Conservation (phyloP, 352 stramenopile species). For the Globisporangium barbulae region DNA sequence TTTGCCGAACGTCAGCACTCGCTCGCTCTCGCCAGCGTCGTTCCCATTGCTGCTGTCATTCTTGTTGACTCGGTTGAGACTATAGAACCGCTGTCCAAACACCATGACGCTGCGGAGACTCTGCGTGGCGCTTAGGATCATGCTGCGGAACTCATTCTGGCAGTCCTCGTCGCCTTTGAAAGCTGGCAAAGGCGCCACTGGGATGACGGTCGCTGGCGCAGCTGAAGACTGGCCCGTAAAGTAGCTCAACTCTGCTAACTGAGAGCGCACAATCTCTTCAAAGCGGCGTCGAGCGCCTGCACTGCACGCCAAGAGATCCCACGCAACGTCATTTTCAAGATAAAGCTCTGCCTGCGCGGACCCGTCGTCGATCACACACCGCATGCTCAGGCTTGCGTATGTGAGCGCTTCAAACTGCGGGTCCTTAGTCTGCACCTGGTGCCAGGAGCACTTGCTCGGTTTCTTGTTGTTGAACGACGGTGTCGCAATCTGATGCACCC, state of each 20-base stretch:
- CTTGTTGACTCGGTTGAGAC: conserved; percentile 2
- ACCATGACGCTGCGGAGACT: conserved; percentile 18
- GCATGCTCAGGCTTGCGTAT: conserved; percentile 40
- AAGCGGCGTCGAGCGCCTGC: conserved; percentile 38
- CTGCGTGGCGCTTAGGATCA: neutral
- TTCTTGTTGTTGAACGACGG: conserved; percentile 1
- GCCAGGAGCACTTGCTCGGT: conserved; percentile 22
- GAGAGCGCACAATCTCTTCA: conserved; percentile 37
- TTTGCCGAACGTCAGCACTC: conserved; percentile 63
- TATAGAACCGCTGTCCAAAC: conserved; percentile 68
- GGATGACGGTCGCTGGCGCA: neutral
- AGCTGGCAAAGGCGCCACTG: conserved; percentile 21
- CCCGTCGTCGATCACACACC: conserved; percentile 75
- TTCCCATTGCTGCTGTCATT: neutral
- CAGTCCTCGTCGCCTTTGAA: neutral
- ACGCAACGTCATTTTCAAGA: conserved; percentile 61
- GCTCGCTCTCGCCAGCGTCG: conserved; percentile 12
- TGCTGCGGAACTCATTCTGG: neutral
- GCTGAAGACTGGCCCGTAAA: conserved; percentile 35
- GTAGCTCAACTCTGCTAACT: conserved; percentile 51
- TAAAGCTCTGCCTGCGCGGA: conserved; percentile 76
- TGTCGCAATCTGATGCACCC: conserved; percentile 26
- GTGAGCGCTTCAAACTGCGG: conserved; percentile 34
- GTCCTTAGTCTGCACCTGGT: conserved; percentile 32
- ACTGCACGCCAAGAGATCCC: conserved; percentile 62